Evolutionary conservation across 306 rosid genomes (phyloP), one percentile per base, ranked within the genome.

Genomic region (Dalbergia cultrata): DNA sequence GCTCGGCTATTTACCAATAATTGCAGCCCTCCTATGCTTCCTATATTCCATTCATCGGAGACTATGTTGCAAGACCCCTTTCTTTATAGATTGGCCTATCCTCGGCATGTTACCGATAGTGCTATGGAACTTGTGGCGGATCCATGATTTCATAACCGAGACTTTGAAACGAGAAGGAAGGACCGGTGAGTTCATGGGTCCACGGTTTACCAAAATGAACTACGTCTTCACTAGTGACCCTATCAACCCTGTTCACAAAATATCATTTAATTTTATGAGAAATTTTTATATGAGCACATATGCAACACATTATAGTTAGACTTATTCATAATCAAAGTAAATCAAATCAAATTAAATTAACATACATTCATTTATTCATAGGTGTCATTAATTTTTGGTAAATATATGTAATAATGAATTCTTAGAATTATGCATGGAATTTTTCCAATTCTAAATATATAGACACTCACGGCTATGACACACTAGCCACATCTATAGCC

Each of bases 101-200:
- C 8, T 87, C 21, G 92, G 92, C 8, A 87, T 87, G 90, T 33
- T 81, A 4, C 89, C 89, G 1, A 34, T 22, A 5, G 0, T 77
- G 0, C n/a, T 82, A 9, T 8, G 0, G 13, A 81, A 86, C 12
- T 0, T 76, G 41, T 18, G n/a, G 14, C 14, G 61, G 0, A 4
- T 13, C n/a, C 87, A 86, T 7, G 87, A 86, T 17, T 79, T 13
- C 16, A 0, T 11, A 1, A 61, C 79, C 1, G 26, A 74, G 0
- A 0, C n/a, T 0, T 5, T 89, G 18, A 64, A 61, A 8, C 44
- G 4, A 73, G 4, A 67, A 10, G 84, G 89, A 0, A 72, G 84
- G 33, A 89, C 84, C 0, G 58, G 44, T 0, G 59, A 64, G 9
- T 72, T 84, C 81, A 44, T 2, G 22, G 87, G 90, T 47, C 78